Evolutionary conservation across 768 basidiomycete genomes (phyloP), one percentile per base, ranked within the genome.

Genomic region (Leccinum obscurum): DNA sequence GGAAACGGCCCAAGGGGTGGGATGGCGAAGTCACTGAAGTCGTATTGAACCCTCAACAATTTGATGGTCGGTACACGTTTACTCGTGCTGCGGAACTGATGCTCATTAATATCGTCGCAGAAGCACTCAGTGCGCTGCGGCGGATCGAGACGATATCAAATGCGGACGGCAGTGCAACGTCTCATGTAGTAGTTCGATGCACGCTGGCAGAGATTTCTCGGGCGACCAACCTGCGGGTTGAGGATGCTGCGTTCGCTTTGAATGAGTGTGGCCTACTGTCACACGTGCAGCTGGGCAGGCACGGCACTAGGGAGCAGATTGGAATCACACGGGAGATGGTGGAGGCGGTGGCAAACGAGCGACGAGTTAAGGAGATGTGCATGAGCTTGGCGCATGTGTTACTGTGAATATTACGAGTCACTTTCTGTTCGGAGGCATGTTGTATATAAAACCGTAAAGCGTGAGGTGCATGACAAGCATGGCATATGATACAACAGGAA

Each of bases 171-270:
- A 85, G 87, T 60, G 87, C 88, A 6, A 84, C 82, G 37, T 85
- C 85, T 6, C 87, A 93, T 63, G 80, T 90, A 58, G 78, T 83
- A 46, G 80, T 90, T 28, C 76, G 76, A 22, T 92, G 90, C 71
- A 87, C 88, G 20, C 81, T 98, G n/a, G 78, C 77, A 9, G 87
- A 92, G 37, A 85, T 98, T 58, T 88, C 93, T 2, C 78, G 80
- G 17, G 90, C 88, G 30, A 92, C 92, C 52, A 88, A 91, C 73
- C 77, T 98, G 56, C 83, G 92, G 1, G 72, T 87, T 0, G 93
- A 97, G 57, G 96, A 98, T 71, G 85, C 88, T 0, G 89, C 93
- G 0, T 95, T 93, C 74, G 93, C 95, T 3, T 73, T 98, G 65
- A 88, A 90, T 58, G 93, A 95, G 70, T 88, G 90, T 61, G 93